Base-by-base conservation (phyloP, 2,329 filamentous ascomycete species). In the Neopestalotiopsis sp. region DNA sequence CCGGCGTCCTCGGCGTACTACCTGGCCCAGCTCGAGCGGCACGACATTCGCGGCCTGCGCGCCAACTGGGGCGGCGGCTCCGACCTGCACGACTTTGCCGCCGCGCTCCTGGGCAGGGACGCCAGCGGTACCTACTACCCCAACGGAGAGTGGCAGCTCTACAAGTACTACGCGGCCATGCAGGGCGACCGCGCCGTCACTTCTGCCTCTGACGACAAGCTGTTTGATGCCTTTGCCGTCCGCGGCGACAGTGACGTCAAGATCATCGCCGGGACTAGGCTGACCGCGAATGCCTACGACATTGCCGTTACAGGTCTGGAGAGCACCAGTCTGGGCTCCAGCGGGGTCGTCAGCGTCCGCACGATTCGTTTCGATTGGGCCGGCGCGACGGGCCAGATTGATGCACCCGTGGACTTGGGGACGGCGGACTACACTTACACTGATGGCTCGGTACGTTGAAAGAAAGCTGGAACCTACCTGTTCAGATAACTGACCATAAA, bases 21-120 rank as follows among this genome's bases (percentile, higher is more conserved):
- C 76, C 83, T 87, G 42, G 74, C 81, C 1, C 82, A 81, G 30
- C 79, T 87, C 1, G 85, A 87, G 69, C 79, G 85, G 0, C 75
- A 80, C 73, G 78, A 85, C 67, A 72, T 79, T 4, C 72, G 74
- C 9, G 83, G 84, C 0, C 75, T 86, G 0, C 79, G 83, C 3
- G 84, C 81, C 0, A 85, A 86, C 69, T 86, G 84, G 84, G 78
- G 79, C 4, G 76, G 76, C 2, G 78, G 76, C n/a, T 75, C 72
- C 20, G 74, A 73, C 0, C 76, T 86, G 10, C 84, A 85, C 71
- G 83, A 86, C 68, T 81, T 80, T 24, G 68, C 85, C 30, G 84
- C 82, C 7, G 77, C 78, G 53, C 76, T 85, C n/a, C 67, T 84
- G 1, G 75, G 73, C 20, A 82, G 81, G 68, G 24, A 64, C 4